Percentiles rank a stretch among this genome's conserved stretches.
Conservation (phyloP, 176 grass and related monocot genomes). For the Oryza rufipogon region DNA sequence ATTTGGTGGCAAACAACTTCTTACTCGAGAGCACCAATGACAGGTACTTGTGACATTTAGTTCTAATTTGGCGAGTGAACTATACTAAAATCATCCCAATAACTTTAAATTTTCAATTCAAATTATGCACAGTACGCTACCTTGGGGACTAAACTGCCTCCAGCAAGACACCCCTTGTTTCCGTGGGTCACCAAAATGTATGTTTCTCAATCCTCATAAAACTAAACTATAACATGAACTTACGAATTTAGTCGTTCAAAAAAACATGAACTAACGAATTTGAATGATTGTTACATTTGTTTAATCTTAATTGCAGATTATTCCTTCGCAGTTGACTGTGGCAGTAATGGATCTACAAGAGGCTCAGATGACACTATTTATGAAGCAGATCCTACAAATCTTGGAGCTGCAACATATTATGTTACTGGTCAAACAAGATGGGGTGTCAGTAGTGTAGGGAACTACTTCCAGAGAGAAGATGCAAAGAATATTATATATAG, state of each 20-base stretch:
- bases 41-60: constrained; percentile 39
- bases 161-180: constrained; percentile 75
- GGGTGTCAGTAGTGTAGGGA: constrained; percentile 75
- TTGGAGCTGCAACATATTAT: constrained; percentile 68
- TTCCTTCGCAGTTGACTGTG: constrained; percentile 72
- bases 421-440: constrained; percentile 57
- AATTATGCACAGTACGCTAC: constrained; percentile 42
- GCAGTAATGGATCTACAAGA: constrained; percentile 42
- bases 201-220: constrained; percentile 21
- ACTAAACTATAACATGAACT: neutral
- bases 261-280: too few relatives aligned
- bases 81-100: neutral
- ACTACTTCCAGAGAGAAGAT: constrained; percentile 17
- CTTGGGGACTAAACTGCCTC: constrained; percentile 70
- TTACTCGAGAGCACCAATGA: constrained; percentile 32
- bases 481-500: constrained; percentile 47
- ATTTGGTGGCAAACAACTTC: constrained; percentile 83
- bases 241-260: too few relatives aligned
- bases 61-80: neutral
- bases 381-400: constrained; percentile 48
- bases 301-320: constrained; percentile 51
- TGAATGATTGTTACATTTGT: neutral
- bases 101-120: neutral
- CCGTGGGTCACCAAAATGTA: constrained; percentile 66
- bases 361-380: constrained; percentile 62